Percentiles rank a stretch among this genome's conserved stretches.
Conservation (phyloP, 2,329 filamentous ascomycete species). For the Huntiella decipiens region DNA sequence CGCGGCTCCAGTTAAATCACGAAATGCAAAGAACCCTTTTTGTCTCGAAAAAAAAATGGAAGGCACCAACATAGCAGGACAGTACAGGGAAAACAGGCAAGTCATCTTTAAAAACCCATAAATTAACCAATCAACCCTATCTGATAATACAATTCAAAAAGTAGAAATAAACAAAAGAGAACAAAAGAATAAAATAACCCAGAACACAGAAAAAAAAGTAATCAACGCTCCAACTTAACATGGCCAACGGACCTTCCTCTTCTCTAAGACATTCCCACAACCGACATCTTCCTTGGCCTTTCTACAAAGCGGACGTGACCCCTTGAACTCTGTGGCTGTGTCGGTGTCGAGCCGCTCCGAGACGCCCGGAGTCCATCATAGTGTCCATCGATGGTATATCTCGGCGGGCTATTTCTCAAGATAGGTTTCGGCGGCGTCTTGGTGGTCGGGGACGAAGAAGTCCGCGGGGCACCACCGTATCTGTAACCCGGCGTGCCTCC, state of each 20-base stretch:
- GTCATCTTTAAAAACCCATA: too few relatives aligned
- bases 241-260: conserved; percentile 1
- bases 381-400: not conserved
- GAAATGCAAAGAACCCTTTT: too few relatives aligned
- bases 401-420: conserved; percentile 10
- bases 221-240: conserved; percentile 3
- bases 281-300: conserved; percentile 8
- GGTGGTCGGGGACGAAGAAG: conserved; percentile 7
- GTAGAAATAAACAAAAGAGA: not conserved
- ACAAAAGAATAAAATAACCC: not conserved
- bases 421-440: conserved; percentile 10
- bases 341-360: not conserved
- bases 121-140: too few relatives aligned
- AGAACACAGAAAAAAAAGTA: conserved; percentile 1
- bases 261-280: conserved; percentile 9
- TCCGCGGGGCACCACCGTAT: not conserved
- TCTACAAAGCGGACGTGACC: conserved; percentile 11
- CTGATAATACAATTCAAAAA: not conserved
- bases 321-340: not conserved
- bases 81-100: too few relatives aligned
- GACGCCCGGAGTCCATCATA: too few relatives aligned
- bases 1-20: too few relatives aligned
- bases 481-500: too few relatives aligned
- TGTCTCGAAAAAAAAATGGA: too few relatives aligned
- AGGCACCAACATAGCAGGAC: too few relatives aligned